Conservation (phyloP, 768 basidiomycete genomes). For the Leccinum truebloodii region DNA sequence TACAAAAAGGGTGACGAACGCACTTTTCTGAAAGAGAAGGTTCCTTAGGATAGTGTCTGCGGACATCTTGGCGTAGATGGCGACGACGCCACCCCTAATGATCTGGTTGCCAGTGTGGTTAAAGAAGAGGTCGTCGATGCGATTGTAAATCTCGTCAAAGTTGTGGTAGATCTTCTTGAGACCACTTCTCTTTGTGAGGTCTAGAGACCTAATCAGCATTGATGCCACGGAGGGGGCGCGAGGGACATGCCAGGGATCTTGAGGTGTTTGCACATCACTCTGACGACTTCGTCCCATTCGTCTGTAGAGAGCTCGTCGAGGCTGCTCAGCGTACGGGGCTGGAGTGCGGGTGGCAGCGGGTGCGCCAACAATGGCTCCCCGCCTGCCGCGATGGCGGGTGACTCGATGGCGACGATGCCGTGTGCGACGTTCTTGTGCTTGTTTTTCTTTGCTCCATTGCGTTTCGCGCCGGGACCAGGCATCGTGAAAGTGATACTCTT, state of each 20-base stretch:
- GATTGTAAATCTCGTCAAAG: constrained; percentile 52
- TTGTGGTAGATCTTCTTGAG: constrained; percentile 62
- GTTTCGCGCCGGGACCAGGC: constrained; percentile 31
- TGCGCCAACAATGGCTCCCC: not conserved
- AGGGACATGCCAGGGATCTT: constrained; percentile 51
- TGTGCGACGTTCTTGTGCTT: constrained; percentile 13
- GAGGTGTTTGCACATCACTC: constrained; percentile 50
- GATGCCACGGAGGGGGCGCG: too few relatives aligned
- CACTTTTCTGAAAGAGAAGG: constrained; percentile 59
- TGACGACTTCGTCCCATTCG: constrained; percentile 50
- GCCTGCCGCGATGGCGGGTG: not conserved
- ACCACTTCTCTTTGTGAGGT: constrained; percentile 55
- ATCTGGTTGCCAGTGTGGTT: constrained; percentile 44
- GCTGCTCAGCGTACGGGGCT: constrained; percentile 9
- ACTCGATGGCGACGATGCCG: not conserved
- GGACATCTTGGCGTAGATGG: constrained; percentile 65
- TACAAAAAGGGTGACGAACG: not conserved
- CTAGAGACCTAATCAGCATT: constrained; percentile 34
- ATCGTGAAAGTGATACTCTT: constrained; percentile 8
- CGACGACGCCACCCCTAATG: constrained; percentile 56
- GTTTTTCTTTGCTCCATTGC: constrained; percentile 17
- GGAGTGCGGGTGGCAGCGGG: constrained; percentile 19
- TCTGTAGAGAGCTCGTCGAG: constrained; percentile 35
- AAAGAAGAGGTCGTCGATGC: constrained; percentile 51
- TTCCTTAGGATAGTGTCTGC: constrained; percentile 59